A percentile compares a stretch with the other conserved stretches of the same genome.
Conservation (phyloP, 179 eudicot genomes). For the Pouteria campechiana region DNA sequence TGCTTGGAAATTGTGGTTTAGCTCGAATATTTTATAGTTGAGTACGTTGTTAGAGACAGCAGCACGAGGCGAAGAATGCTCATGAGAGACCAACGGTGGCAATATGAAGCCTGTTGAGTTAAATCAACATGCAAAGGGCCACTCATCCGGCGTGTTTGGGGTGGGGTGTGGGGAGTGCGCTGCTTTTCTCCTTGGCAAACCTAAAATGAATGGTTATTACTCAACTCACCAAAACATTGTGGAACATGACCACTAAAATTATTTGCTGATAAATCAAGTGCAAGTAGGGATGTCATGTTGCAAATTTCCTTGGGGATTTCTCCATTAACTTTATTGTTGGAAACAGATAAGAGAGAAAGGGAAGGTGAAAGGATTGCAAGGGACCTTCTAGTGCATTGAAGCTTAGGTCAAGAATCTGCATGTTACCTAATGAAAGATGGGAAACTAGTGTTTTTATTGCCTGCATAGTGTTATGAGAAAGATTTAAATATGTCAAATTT, state of each 20-base stretch:
- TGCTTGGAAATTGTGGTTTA: no score
- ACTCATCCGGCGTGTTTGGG: no score
- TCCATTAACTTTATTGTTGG: constrained; percentile 8
- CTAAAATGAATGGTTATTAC: no score
- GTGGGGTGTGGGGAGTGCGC: no score
- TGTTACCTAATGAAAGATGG: neutral
- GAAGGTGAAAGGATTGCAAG: neutral
- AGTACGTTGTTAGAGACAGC: no score
- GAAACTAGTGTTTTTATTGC: no score
- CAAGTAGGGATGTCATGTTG: neutral
- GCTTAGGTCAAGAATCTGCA: neutral
- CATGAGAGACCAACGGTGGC: no score
- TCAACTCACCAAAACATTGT: constrained; percentile 1
- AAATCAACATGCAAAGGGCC: no score
- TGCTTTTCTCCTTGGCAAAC: no score
- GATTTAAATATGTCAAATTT: neutral
- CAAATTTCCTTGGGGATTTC: constrained; percentile 7
- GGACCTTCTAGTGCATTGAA: constrained; percentile 3
- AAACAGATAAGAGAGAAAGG: neutral
- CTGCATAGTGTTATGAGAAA: constrained; percentile 10
- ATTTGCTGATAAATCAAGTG: constrained; percentile 10
- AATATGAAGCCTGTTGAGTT: no score
- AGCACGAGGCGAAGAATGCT: no score
- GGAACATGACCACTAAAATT: constrained; percentile 7
- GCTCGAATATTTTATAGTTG: no score